phyloP scores from a whole-genome alignment of 192 early-diverging fungal genomes.

The Coemansia sp. region DNA sequence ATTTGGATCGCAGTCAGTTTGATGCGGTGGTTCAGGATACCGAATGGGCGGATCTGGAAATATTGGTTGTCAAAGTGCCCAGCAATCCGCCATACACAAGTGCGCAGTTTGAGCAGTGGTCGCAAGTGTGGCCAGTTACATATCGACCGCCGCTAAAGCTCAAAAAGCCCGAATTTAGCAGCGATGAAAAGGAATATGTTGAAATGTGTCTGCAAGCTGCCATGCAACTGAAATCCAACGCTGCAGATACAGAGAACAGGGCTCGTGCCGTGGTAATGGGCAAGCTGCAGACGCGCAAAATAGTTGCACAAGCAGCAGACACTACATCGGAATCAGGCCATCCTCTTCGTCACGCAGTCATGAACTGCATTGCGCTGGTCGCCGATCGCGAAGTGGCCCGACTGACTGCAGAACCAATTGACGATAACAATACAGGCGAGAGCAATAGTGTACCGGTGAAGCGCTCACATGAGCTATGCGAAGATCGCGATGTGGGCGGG shows the following conservation, averaged over 20 bases:
- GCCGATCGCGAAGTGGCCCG: slow-evolving; percentile 58
- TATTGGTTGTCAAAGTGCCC: slow-evolving; percentile 50
- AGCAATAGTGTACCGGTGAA: slow-evolving; percentile 9
- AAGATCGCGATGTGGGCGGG: slow-evolving; percentile 16
- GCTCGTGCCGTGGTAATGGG: slow-evolving; percentile 22
- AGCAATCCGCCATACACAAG: slow-evolving; percentile 63
- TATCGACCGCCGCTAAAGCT: slow-evolving; percentile 57
- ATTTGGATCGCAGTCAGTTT: slow-evolving; percentile 11
- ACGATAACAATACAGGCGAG: not conserved
- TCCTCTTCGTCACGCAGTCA: slow-evolving; percentile 76
- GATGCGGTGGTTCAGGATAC: slow-evolving; percentile 6
- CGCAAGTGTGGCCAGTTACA: slow-evolving; percentile 75
- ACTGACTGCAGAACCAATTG: slow-evolving; percentile 1
- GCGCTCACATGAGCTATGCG: slow-evolving; percentile 7
- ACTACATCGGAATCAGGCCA: slow-evolving; percentile 53
- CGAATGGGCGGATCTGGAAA: slow-evolving; percentile 19
- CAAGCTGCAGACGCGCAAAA: slow-evolving; percentile 53
- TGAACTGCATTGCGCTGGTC: slow-evolving; percentile 73
- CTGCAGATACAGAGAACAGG: not conserved
- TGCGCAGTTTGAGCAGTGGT: slow-evolving; percentile 79
- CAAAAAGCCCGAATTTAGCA: slow-evolving; percentile 3
- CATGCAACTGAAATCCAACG: not conserved
- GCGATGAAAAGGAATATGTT: slow-evolving; percentile 25
- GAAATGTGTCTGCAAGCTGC: not conserved
- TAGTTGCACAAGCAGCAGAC: slow-evolving; percentile 56